Conservation (phyloP, 2,329 filamentous ascomycete species). For the Diaporthe batatas region DNA sequence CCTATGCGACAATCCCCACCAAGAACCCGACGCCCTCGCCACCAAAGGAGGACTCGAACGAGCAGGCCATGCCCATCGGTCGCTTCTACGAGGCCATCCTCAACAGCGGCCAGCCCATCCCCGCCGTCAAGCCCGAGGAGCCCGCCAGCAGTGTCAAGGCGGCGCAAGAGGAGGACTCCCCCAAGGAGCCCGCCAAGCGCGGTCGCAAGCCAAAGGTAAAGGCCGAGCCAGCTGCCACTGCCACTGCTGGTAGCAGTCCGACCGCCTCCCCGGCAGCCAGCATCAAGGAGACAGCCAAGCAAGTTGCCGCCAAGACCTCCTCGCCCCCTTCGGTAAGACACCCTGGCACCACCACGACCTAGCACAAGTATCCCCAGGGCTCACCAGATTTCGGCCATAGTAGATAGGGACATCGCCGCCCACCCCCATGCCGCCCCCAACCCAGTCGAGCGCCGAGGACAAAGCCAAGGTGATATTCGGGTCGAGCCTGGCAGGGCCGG, state of each 20-base stretch:
- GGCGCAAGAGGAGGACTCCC: slow-evolving; percentile 36
- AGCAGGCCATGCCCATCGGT: slow-evolving; percentile 66
- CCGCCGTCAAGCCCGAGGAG: slow-evolving; percentile 58
- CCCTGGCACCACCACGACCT: not conserved
- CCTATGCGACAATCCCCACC: slow-evolving; percentile 49
- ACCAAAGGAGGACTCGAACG: slow-evolving; percentile 48
- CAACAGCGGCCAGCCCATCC: slow-evolving; percentile 58
- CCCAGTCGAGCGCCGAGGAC: slow-evolving; percentile 60
- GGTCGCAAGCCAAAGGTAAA: slow-evolving; percentile 45
- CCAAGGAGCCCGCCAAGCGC: slow-evolving; percentile 44
- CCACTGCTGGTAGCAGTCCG: slow-evolving; percentile 35
- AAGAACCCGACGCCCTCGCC: slow-evolving; percentile 47
- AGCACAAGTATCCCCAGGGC: not conserved
- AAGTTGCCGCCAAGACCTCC: slow-evolving; percentile 39
- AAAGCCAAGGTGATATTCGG: slow-evolving; percentile 83
- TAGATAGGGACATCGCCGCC: slow-evolving; percentile 49
- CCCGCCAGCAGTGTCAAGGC: slow-evolving; percentile 56
- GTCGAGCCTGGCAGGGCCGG: slow-evolving; percentile 80
- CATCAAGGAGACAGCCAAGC: slow-evolving; percentile 41
- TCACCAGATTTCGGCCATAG: slow-evolving; percentile 34
- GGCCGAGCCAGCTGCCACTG: slow-evolving; percentile 38
- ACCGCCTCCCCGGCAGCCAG: slow-evolving; percentile 40
- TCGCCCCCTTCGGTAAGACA: slow-evolving; percentile 36
- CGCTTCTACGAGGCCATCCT: slow-evolving; percentile 72
- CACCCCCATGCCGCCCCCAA: slow-evolving; percentile 56